These are phyloP conservation scores for Talaromyces pinophilus DNA, from an alignment of 2,329 filamentous ascomycete genomes.

Conservation along the genomic window DNA sequence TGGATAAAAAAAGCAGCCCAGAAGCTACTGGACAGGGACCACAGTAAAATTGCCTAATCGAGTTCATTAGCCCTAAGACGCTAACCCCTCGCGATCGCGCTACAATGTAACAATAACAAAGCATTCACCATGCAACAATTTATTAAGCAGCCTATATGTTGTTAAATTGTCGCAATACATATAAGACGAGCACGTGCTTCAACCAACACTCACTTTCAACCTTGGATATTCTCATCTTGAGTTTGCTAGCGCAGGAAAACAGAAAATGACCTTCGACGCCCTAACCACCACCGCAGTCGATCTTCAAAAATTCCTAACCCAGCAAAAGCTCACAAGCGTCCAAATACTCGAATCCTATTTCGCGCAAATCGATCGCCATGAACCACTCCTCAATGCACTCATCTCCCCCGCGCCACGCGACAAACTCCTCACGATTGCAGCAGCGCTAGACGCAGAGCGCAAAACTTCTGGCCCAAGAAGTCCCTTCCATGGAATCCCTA, in stretches of 20 bases:
- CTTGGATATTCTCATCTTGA: too few relatives aligned
- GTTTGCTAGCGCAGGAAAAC: too few relatives aligned
- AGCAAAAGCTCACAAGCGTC: slow-evolving; percentile 10
- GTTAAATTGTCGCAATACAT: background rate
- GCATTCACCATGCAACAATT: background rate
- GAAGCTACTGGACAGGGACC: background rate
- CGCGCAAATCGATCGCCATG: slow-evolving; percentile 22
- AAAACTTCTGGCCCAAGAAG: background rate
- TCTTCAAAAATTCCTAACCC: background rate
- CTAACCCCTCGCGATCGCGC: background rate
- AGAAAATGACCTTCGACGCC: slow-evolving; percentile 14
- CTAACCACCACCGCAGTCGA: background rate
- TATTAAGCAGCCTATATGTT: background rate
- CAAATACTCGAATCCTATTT: slow-evolving; percentile 17
- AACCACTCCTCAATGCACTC: slow-evolving; percentile 16
- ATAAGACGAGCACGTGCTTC: background rate
- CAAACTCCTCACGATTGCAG: background rate
- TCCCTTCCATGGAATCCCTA: slow-evolving; percentile 20
- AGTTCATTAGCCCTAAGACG: background rate
- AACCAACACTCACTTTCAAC: background rate
- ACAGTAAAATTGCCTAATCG: background rate
- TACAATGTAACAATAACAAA: background rate
- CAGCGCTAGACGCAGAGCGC: background rate
- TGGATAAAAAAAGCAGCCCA: background rate
- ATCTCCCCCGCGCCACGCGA: slow-evolving; percentile 16